These are phyloP conservation scores for Puccinia hordei DNA, from an alignment of 1,284 basidiomycete genomes.

Conservation along the genomic window DNA sequence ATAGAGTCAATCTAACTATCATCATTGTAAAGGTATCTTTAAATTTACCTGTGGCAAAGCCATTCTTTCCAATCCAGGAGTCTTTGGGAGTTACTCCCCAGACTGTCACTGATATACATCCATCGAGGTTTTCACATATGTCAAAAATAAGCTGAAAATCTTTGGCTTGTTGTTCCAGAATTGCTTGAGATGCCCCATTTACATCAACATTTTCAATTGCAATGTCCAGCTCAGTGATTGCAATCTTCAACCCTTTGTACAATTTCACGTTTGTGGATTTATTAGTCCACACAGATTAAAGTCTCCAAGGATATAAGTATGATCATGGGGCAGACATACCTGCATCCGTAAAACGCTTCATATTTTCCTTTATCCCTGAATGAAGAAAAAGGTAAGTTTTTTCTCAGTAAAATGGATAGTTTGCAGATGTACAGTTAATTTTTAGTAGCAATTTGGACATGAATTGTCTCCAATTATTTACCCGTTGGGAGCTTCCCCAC, in stretches of 20 bases:
- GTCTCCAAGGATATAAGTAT: background rate
- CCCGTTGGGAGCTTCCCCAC: background rate
- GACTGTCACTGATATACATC: background rate
- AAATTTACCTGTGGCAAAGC: background rate
- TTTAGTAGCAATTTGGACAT: no score
- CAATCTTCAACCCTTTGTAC: background rate
- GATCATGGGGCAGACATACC: background rate
- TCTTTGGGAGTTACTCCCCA: background rate
- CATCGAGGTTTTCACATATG: background rate
- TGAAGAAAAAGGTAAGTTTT: background rate
- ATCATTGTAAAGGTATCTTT: background rate
- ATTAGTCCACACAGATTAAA: background rate
- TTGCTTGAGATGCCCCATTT: background rate
- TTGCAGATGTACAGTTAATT: background rate
- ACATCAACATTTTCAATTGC: background rate
- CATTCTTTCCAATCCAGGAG: background rate
- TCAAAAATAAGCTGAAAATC: background rate
- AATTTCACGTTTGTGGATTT: background rate
- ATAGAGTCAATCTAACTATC: background rate
- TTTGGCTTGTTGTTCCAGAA: background rate
- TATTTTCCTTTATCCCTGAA: background rate
- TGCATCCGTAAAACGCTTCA: conserved; percentile 12
- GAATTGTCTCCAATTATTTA: background rate
- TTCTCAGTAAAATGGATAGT: background rate
- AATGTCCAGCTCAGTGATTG: background rate